phyloP scores from a whole-genome alignment of 139 green algal genomes.

The Chlamydomonas schloesseri region DNA sequence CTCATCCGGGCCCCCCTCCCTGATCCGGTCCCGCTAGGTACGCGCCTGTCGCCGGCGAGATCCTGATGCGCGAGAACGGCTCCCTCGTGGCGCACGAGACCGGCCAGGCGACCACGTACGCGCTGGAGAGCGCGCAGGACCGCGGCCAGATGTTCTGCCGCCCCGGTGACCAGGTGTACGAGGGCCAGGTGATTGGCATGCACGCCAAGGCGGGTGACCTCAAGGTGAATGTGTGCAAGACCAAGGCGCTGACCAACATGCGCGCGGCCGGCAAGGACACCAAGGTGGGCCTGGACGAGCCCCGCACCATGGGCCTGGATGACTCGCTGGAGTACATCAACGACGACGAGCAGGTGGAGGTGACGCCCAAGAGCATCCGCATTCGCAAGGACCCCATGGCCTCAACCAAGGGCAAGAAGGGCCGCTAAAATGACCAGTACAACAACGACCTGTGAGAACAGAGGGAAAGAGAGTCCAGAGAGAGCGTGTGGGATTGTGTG shows the following conservation, averaged over 20 bases:
- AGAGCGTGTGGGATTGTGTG: too few relatives aligned
- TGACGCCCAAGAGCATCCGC: slow-evolving; percentile 90
- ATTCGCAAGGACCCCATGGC: slow-evolving; percentile 88
- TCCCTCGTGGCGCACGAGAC: slow-evolving; percentile 92
- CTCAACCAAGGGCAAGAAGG: slow-evolving; percentile 24
- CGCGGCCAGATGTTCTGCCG: slow-evolving; percentile 90
- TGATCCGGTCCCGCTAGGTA: slow-evolving; percentile 69
- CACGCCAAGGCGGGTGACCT: slow-evolving; percentile 96
- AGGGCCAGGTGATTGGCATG: slow-evolving; percentile 95
- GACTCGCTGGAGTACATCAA: slow-evolving; percentile 98
- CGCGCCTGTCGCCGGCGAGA: slow-evolving; percentile 74
- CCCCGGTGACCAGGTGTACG: slow-evolving; percentile 93
- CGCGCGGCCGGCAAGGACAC: slow-evolving; percentile 82
- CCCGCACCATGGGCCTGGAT: slow-evolving; percentile 89
- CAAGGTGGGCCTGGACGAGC: slow-evolving; percentile 75
- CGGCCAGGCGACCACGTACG: slow-evolving; percentile 88
- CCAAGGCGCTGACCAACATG: slow-evolving; percentile 95
- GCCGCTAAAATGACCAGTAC: slow-evolving; percentile 6
- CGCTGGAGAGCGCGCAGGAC: slow-evolving; percentile 91
- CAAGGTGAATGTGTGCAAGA: slow-evolving; percentile 97
- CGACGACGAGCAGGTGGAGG: slow-evolving; percentile 95
- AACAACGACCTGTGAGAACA: too few relatives aligned
- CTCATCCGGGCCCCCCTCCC: too few relatives aligned
- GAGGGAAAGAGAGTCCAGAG: too few relatives aligned
- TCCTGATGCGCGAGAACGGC: slow-evolving; percentile 92